Base-by-base conservation (phyloP, 805 yeast species). In the Kuraishia hungarica region DNA sequence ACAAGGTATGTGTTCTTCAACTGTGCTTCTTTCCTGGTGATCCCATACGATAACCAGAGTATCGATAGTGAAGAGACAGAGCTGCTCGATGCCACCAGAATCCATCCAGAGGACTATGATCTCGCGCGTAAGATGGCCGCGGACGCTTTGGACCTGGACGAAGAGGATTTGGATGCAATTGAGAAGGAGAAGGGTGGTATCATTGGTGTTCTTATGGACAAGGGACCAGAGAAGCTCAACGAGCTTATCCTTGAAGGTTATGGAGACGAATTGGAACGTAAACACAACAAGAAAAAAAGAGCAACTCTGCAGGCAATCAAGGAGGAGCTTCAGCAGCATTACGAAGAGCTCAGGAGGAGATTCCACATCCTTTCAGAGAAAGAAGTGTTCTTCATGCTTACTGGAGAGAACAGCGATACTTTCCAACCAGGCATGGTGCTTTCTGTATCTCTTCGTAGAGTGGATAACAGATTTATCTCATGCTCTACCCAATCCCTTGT, bases 51-150 rank as follows among this genome's bases (percentile, higher is more conserved):
- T 55, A 81, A 84, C 54, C 78, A 83, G 60, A 75, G 83, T 50
- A 75, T 72, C 46, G 77, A 79, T 51, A 84, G 83, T 56, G 73
- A 81, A n/a, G 83, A 84, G 26, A 80, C 86, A 39, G 97, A 93
- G 64, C 76, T 87, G 49, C 77, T 94, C 61, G 99, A 94, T 69
- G 92, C 94, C 53, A 94, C 99, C 0, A 82, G 99, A 72, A 91
- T 94, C 51, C 99, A 94, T 64, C 98, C 98, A 7, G 98, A 94
- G 70, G 99, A 94, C 72, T 94, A 94, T 68, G 96, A 89, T 60
- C 77, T 94, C 61, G 98, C 97, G 2, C 82, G 94, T 53, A 94
- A 94, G 68, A 94, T 94, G 92, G 98, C 97, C 7, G 94, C 97
- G 1, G 99, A 94, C 74, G 98, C 99, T 1, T 78, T 94, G 60